Evolutionary conservation across 129 eudicot species (phyloP), one percentile per base, ranked within the genome.

Genomic region (Artemisia argyi): DNA sequence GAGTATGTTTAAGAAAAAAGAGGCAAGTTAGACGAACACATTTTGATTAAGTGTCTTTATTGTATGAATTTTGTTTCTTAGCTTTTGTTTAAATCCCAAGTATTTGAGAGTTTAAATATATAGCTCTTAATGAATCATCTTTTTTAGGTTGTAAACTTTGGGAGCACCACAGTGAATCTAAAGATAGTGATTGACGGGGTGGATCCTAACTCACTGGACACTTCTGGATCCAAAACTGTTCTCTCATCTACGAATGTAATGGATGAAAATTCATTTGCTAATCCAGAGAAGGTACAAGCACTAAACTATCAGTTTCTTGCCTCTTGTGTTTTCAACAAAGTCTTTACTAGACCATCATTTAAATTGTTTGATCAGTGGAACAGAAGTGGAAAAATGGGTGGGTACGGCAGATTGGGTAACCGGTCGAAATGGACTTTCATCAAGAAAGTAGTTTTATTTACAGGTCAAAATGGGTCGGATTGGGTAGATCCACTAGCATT

Each of bases 71-170:
- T 35, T 35, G 42, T 35, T 35, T 35, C 42, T 35, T 35, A 35
- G 8, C 8, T 35, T 35, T 11, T 60, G 44, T 12, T 60, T 60
- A 60, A 10, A 3, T 60, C 14, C 8, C 26, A 60, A n/a, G 44
- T 12, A 48, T n/a, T 3, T 26, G 17, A 14, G 15, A 24, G 49
- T 22, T 32, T 24, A 68, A 22, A 49, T 48, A 16, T 48, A 3
- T 55, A 49, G 2, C 14, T 71, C 15, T 5, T 60, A 59, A 61
- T 61, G 56, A 48, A 47, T 73, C 4, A 1, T 8, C 0, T 50
- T 69, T 76, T 82, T 58, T 89, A 95, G 99, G 71, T 85, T 79
- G 96, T 95, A 76, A 95, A 95, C 78, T 82, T 84, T 58, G 97
- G 95, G 46, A 77, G 83, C 79, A 82, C 51, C 66, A 46, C 70